These are phyloP conservation scores for Vitis cinerea DNA, from an alignment of 164 flowering plant species.

Conservation along the genomic window DNA sequence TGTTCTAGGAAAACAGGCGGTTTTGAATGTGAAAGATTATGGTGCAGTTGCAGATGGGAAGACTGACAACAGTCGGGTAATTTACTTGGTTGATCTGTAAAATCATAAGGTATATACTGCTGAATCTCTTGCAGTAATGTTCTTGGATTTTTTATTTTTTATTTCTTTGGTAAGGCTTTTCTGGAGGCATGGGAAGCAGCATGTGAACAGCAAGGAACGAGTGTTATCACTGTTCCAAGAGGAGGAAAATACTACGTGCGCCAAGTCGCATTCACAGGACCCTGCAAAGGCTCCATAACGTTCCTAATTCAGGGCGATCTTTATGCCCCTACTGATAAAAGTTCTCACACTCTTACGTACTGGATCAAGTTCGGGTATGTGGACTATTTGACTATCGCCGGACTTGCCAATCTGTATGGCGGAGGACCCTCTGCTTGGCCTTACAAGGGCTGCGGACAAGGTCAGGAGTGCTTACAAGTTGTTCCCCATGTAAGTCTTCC, in stretches of 20 bases:
- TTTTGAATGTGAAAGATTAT: slow-evolving; percentile 19
- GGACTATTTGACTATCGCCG: slow-evolving; percentile 13
- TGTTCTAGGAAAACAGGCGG: background rate
- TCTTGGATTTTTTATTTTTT: background rate
- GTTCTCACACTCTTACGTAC: background rate
- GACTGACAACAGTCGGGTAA: slow-evolving; percentile 17
- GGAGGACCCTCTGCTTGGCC: slow-evolving; percentile 34
- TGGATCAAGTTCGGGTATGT: slow-evolving; percentile 30
- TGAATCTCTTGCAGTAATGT: too few relatives aligned
- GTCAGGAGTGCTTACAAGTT: slow-evolving; percentile 12
- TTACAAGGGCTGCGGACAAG: slow-evolving; percentile 17
- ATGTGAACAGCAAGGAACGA: slow-evolving; percentile 13
- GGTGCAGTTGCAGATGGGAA: slow-evolving; percentile 22
- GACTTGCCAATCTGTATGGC: slow-evolving; percentile 35
- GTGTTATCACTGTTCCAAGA: slow-evolving; percentile 8
- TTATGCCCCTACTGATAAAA: slow-evolving; percentile 6
- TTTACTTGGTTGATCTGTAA: too few relatives aligned
- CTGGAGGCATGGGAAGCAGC: slow-evolving; percentile 27
- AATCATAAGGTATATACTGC: too few relatives aligned
- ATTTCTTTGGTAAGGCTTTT: slow-evolving; percentile 15
- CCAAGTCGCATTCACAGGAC: slow-evolving; percentile 11
- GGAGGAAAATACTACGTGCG: slow-evolving; percentile 15
- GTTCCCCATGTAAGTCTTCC: slow-evolving; percentile 24
- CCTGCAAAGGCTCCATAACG: slow-evolving; percentile 9
- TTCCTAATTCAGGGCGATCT: slow-evolving; percentile 11